Evolutionary conservation across 2,329 filamentous ascomycete genomes (phyloP).

Genomic region (Botrytis squamosa): DNA sequence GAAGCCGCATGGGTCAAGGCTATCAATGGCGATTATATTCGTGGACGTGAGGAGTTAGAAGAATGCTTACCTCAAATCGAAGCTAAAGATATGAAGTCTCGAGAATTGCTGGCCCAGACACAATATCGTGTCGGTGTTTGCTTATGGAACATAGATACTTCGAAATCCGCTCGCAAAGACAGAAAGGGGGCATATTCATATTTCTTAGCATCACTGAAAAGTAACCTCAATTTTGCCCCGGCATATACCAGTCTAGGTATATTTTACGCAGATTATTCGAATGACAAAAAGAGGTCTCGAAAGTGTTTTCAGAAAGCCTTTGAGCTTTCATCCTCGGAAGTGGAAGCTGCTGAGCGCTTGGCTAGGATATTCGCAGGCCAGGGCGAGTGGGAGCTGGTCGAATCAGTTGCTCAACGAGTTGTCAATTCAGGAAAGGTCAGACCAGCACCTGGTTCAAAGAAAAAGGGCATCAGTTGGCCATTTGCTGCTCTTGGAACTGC

Average conservation of each 20-base stretch:
- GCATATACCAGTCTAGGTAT: slow-evolving; percentile 88
- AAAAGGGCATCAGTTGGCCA: slow-evolving; percentile 92
- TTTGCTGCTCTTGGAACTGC: slow-evolving; percentile 91
- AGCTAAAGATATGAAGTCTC: slow-evolving; percentile 56
- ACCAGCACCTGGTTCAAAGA: slow-evolving; percentile 87
- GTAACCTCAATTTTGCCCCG: slow-evolving; percentile 82
- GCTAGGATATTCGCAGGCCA: slow-evolving; percentile 84
- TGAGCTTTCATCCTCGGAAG: slow-evolving; percentile 83
- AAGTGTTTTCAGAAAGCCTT: slow-evolving; percentile 96
- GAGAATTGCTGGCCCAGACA: slow-evolving; percentile 78
- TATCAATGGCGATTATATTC: slow-evolving; percentile 70
- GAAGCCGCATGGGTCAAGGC: slow-evolving; percentile 94
- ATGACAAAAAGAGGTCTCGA: slow-evolving; percentile 81
- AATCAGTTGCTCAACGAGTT: slow-evolving; percentile 84
- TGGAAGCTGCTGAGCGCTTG: slow-evolving; percentile 82
- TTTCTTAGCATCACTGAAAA: slow-evolving; percentile 81
- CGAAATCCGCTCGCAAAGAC: slow-evolving; percentile 71
- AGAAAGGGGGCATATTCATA: slow-evolving; percentile 79
- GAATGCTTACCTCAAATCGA: slow-evolving; percentile 65
- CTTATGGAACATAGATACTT: slow-evolving; percentile 79
- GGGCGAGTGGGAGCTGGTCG: slow-evolving; percentile 94
- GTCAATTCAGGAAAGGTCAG: slow-evolving; percentile 93
- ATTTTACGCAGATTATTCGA: slow-evolving; percentile 88
- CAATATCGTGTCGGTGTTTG: slow-evolving; percentile 86
- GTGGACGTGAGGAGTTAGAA: slow-evolving; percentile 68